Evolutionary conservation across 495 filamentous ascomycete species (phyloP), one percentile per base, ranked within the genome.

Genomic region (Schizothecium vesticola): DNA sequence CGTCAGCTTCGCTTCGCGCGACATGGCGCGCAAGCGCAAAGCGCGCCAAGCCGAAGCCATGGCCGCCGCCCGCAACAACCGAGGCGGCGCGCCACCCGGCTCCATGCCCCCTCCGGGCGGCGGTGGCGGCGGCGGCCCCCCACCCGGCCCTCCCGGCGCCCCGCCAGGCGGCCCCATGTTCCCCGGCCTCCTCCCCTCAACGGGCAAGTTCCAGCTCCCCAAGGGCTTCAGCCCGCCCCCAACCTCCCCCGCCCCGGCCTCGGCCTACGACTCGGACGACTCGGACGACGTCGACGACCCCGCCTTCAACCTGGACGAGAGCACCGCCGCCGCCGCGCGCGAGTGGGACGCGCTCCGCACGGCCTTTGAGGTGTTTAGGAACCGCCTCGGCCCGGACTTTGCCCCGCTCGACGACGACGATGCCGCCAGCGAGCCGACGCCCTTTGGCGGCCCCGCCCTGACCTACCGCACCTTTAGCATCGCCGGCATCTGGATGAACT

Each of bases 381-480:
- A 82, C 19, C 84, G 84, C 55, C 86, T 98, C 19, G 91, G 94
- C 3, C 82, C 86, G 7, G 87, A 92, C 60, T 98, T 93, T 79
- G 84, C 88, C 67, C 89, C 93, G 19, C 80, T 97, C n/a, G 85
- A 90, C 1, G 78, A 89, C 6, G 93, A 97, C 61, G 86, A 97
- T 60, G 86, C 88, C 69, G 85, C 89, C 69, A 84, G 89, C 87
- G 91, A 29, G 13, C 75, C 79, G 60, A 80, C 81, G 9, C 93
- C 96, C 1, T 99, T 97, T 16, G 36, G 36, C 70, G 95, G 95
- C 1, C 85, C 87, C 1, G 90, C 94, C 3, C 81, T 92, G 4
- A 88, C 91, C 73, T 97, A 94, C 76, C 87, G 93, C 55, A 93
- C 91, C 1, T 92, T 92, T 76, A 89, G 88, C 24, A 95, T 97